Evolutionary conservation across 2,329 filamentous ascomycete genomes (phyloP).

Genomic region (Zarea fungicola): DNA sequence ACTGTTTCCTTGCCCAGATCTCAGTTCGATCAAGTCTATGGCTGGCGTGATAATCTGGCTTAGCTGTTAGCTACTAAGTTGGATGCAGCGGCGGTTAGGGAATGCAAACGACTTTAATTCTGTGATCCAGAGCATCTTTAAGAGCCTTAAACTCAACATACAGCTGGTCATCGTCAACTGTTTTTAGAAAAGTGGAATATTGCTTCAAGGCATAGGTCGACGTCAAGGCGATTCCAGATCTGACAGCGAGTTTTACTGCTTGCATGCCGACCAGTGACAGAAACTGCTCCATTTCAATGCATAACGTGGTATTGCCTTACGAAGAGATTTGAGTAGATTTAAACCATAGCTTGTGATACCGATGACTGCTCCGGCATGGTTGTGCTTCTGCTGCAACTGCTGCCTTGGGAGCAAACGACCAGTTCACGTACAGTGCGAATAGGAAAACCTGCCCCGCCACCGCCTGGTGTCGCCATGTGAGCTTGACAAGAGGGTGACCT

Average conservation of each 20-base stretch:
- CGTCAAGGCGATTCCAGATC: constrained; percentile 80
- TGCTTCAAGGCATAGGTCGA: constrained; percentile 81
- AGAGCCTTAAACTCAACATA: constrained; percentile 63
- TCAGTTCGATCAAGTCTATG: constrained; percentile 88
- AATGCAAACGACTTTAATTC: constrained; percentile 63
- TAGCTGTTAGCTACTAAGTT: constrained; percentile 6
- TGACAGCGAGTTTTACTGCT: constrained; percentile 87
- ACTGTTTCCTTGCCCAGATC: constrained; percentile 55
- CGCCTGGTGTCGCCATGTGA: too few relatives aligned
- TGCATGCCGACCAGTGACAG: constrained; percentile 54
- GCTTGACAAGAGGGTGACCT: too few relatives aligned
- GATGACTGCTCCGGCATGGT: not conserved
- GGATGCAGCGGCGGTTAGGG: constrained; percentile 10
- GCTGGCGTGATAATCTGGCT: constrained; percentile 76
- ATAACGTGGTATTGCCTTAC: too few relatives aligned
- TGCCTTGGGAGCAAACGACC: constrained; percentile 2
- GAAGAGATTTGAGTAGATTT: not conserved
- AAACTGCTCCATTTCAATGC: constrained; percentile 70
- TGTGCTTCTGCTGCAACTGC: not conserved
- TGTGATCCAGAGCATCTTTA: constrained; percentile 71
- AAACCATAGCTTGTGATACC: not conserved
- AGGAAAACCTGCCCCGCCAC: not conserved
- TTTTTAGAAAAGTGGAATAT: constrained; percentile 71
- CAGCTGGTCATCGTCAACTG: constrained; percentile 65
- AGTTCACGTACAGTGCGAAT: constrained; percentile 7